Percentiles rank a stretch among this genome's conserved stretches.
Conservation (phyloP, 352 stramenopile genomes). For the Globisporangium splendens region DNA sequence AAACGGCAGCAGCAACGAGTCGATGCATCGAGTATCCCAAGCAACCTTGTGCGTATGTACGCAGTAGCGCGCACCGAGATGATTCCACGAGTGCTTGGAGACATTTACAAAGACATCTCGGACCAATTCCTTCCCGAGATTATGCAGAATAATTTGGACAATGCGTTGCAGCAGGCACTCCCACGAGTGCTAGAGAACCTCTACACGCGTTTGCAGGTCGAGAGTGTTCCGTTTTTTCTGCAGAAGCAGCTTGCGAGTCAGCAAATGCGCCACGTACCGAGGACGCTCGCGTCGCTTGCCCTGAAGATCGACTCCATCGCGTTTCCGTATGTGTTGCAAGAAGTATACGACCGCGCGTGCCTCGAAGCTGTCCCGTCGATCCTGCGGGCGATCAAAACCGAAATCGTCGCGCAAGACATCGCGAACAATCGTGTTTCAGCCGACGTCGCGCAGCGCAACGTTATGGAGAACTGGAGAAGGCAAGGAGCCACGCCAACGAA, state of each 20-base stretch:
- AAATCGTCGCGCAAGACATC: constrained; percentile 51
- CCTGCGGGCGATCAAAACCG: constrained; percentile 56
- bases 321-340: constrained; percentile 59
- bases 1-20: constrained; percentile 36
- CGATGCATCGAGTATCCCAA: constrained; percentile 39
- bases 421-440: constrained; percentile 28
- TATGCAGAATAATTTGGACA: constrained; percentile 21
- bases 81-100: constrained; percentile 54
- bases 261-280: constrained; percentile 37
- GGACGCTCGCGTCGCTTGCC: constrained; percentile 40
- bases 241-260: constrained; percentile 37
- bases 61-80: constrained; percentile 46
- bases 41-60: constrained; percentile 41
- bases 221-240: constrained; percentile 44
- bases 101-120: constrained; percentile 63
- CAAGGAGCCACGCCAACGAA: constrained; percentile 32
- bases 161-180: constrained; percentile 28
- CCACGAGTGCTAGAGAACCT: constrained; percentile 59
- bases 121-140: constrained; percentile 48
- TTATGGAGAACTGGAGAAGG: constrained; percentile 51
- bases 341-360: constrained; percentile 55
- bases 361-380: constrained; percentile 60
- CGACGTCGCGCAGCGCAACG: constrained; percentile 38
- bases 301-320: constrained; percentile 42
- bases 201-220: constrained; percentile 40